phyloP scores from a whole-genome alignment of 2,329 filamentous ascomycete genomes.

The Lasiodiplodia sp. region DNA sequence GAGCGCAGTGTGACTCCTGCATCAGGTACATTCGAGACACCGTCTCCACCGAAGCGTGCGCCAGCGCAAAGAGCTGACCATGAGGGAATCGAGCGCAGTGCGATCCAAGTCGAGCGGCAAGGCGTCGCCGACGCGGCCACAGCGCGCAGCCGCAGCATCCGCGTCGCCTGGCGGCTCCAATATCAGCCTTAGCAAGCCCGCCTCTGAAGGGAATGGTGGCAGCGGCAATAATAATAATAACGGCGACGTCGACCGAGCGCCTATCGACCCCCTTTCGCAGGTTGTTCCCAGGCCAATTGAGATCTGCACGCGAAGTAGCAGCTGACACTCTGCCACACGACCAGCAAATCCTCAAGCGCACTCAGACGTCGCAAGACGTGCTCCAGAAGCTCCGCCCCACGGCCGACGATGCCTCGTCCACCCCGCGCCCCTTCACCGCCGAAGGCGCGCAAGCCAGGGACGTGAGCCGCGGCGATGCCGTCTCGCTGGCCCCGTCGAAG shows the following conservation, averaged over 20 bases:
- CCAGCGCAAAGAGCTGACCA: not conserved
- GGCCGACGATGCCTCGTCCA: conserved; percentile 45
- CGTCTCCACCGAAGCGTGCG: not conserved
- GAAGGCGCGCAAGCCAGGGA: conserved; percentile 57
- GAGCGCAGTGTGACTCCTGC: conserved; percentile 24
- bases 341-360: conserved; percentile 68
- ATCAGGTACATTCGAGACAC: not conserved
- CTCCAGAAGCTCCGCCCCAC: conserved; percentile 63
- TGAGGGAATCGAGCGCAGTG: conserved; percentile 5
- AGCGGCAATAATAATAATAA: not conserved
- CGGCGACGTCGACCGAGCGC: conserved; percentile 41
- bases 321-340: conserved; percentile 2
- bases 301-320: conserved; percentile 8
- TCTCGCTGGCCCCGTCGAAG: conserved; percentile 24
- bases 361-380: conserved; percentile 68
- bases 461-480: conserved; percentile 14
- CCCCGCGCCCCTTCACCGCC: conserved; percentile 47
- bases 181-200: conserved; percentile 36
- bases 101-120: conserved; percentile 27
- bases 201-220: not conserved
- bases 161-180: not conserved
- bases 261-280: conserved; percentile 73
- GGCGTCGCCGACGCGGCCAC: conserved; percentile 15
- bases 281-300: conserved; percentile 47
- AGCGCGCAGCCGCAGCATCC: conserved; percentile 8